Conservation (phyloP, 2,329 filamentous ascomycete species). For the Aspergillus sp. region DNA sequence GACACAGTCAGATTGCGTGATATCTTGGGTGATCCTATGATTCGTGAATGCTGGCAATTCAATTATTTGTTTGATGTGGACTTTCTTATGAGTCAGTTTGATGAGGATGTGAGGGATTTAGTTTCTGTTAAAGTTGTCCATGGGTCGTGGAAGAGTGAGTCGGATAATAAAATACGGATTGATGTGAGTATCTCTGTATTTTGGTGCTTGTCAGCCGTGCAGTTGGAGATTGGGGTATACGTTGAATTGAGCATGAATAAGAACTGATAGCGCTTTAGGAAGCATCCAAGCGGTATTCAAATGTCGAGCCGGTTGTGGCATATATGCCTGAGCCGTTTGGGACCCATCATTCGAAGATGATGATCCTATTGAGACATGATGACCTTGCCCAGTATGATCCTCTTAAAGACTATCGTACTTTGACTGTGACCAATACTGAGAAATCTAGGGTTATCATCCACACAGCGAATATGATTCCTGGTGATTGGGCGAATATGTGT, state of each 20-base stretch:
- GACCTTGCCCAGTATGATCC: constrained; percentile 62
- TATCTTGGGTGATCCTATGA: constrained; percentile 71
- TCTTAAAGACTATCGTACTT: background rate
- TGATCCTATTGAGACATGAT: constrained; percentile 77
- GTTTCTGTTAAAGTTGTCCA: constrained; percentile 61
- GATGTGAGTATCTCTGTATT: constrained; percentile 47
- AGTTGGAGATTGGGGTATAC: too few relatives aligned
- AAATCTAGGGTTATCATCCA: constrained; percentile 66
- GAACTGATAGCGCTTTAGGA: constrained; percentile 47
- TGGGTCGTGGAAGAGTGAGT: constrained; percentile 68
- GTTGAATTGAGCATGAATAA: background rate
- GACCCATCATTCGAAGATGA: constrained; percentile 85
- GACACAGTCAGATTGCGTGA: constrained; percentile 67
- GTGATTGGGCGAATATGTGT: constrained; percentile 86
- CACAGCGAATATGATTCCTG: constrained; percentile 86
- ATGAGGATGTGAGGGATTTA: constrained; percentile 53
- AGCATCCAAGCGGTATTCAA: constrained; percentile 60
- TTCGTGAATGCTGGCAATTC: constrained; percentile 62
- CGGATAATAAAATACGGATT: constrained; percentile 56
- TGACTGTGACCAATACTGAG: background rate
- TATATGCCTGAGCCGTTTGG: constrained; percentile 83
- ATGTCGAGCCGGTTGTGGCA: constrained; percentile 70
- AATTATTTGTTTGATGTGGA: constrained; percentile 59
- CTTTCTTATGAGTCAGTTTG: constrained; percentile 61
- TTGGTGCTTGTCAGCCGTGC: too few relatives aligned